These are phyloP conservation scores for Hypholoma sublateritium DNA, from an alignment of 768 basidiomycete genomes.

Conservation along the genomic window DNA sequence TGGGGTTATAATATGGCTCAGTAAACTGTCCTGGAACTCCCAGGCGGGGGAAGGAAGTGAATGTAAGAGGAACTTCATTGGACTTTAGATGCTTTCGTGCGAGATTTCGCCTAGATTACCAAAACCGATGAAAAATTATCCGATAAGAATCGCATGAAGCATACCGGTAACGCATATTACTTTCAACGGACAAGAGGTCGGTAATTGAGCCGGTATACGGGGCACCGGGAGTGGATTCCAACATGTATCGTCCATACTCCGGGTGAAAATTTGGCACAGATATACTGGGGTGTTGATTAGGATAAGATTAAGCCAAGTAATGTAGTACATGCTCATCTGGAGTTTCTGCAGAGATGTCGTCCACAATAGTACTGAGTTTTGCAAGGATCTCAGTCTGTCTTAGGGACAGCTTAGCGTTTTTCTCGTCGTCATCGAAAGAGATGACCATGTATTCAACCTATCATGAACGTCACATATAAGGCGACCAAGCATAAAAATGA, in stretches of 20 bases:
- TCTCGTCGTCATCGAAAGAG: constrained; percentile 72
- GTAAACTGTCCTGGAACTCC: constrained; percentile 90
- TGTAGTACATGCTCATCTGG: constrained; percentile 53
- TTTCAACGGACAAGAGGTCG: constrained; percentile 87
- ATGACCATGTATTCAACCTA: constrained; percentile 96
- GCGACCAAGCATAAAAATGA: background rate
- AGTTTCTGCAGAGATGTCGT: constrained; percentile 60
- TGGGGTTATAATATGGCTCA: constrained; percentile 81
- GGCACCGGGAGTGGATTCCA: constrained; percentile 95
- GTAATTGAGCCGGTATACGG: constrained; percentile 89
- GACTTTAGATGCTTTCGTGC: constrained; percentile 79
- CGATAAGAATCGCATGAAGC: background rate
- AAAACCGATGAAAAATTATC: background rate
- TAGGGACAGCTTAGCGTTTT: constrained; percentile 87
- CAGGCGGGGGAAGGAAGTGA: constrained; percentile 94
- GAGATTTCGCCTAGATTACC: constrained; percentile 64
- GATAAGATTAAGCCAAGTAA: background rate
- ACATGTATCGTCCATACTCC: constrained; percentile 98
- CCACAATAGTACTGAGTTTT: constrained; percentile 68
- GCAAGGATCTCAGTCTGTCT: constrained; percentile 92
- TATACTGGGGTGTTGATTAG: constrained; percentile 39
- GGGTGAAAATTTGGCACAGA: constrained; percentile 92
- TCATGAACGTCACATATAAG: constrained; percentile 8
- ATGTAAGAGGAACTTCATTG: constrained; percentile 87
- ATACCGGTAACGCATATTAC: constrained; percentile 92